A percentile compares a stretch with the other conserved stretches of the same genome.
Conservation (phyloP, 2,329 filamentous ascomycete genomes). For the Bisporella sp. region DNA sequence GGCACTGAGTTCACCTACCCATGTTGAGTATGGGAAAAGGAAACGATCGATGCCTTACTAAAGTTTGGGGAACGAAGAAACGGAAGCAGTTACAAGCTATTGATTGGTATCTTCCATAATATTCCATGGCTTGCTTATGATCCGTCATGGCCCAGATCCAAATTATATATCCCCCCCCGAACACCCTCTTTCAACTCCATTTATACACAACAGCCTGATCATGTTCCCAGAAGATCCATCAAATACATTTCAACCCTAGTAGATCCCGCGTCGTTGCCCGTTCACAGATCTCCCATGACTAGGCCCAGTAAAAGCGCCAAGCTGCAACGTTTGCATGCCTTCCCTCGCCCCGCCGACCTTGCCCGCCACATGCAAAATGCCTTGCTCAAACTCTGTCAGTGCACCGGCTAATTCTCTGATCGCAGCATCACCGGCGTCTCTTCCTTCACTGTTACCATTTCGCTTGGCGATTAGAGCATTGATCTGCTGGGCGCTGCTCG, state of each 20-base stretch:
- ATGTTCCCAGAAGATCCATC: background rate
- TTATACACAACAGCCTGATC: no score
- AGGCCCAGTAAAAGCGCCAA: slow-evolving; percentile 31
- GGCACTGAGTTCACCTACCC: no score
- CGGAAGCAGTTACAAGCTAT: no score
- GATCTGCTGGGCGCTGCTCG: slow-evolving; percentile 51
- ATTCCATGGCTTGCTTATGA: no score
- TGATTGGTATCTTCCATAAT: no score
- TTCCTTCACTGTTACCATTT: slow-evolving; percentile 28
- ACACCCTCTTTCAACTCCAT: no score
- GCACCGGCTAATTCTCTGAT: slow-evolving; percentile 48
- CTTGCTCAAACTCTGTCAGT: slow-evolving; percentile 57
- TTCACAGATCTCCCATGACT: slow-evolving; percentile 5
- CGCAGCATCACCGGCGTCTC: slow-evolving; percentile 35
- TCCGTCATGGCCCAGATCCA: no score
- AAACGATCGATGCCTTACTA: no score
- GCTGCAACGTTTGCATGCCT: slow-evolving; percentile 51
- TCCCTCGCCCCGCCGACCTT: slow-evolving; percentile 54
- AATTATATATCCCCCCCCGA: no score
- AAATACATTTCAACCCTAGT: slow-evolving; percentile 13
- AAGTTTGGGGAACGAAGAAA: no score
- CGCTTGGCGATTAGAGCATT: slow-evolving; percentile 41
- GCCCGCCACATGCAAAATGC: slow-evolving; percentile 55
- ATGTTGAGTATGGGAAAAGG: no score
- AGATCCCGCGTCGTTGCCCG: slow-evolving; percentile 19